Evolutionary conservation across 257 asterid species (phyloP).

Genomic region (Haberlea rhodopensis): DNA sequence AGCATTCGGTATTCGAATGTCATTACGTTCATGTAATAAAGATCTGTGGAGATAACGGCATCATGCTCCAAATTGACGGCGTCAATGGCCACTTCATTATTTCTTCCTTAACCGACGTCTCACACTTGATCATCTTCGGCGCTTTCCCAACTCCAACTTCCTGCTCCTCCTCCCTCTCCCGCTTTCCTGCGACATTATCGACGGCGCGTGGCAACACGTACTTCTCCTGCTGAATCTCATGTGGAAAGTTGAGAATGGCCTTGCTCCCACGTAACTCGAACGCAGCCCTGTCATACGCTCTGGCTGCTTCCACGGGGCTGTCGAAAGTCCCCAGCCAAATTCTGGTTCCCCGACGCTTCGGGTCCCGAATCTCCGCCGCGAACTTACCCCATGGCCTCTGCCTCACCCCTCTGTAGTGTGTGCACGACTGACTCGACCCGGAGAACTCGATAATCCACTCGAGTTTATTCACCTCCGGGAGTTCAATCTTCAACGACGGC

Average conservation of each 20-base stretch:
- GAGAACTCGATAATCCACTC: conserved; percentile 31
- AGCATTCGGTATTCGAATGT: no score
- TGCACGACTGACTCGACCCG: background rate
- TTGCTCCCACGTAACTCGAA: conserved; percentile 65
- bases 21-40: background rate
- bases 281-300: conserved; percentile 70
- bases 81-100: conserved; percentile 35
- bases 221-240: conserved; percentile 41
- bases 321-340: conserved; percentile 75
- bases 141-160: conserved; percentile 28
- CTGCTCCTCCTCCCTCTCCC: conserved; percentile 36
- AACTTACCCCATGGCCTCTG: conserved; percentile 64
- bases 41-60: conserved; percentile 24
- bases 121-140: conserved; percentile 24
- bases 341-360: conserved; percentile 48
- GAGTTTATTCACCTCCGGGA: conserved; percentile 15
- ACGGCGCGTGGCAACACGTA: conserved; percentile 21
- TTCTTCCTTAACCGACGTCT: conserved; percentile 25
- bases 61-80: conserved; percentile 43
- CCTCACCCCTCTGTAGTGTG: conserved; percentile 45
- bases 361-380: conserved; percentile 73
- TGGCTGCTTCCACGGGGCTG: conserved; percentile 60
- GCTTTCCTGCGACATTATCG: no score
- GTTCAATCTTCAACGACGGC: conserved; percentile 25
- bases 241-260: conserved; percentile 70